Percentiles rank a stretch among this genome's conserved stretches.
Conservation (phyloP, 257 asterid genomes). For the Parsonsia alboflavescens region DNA sequence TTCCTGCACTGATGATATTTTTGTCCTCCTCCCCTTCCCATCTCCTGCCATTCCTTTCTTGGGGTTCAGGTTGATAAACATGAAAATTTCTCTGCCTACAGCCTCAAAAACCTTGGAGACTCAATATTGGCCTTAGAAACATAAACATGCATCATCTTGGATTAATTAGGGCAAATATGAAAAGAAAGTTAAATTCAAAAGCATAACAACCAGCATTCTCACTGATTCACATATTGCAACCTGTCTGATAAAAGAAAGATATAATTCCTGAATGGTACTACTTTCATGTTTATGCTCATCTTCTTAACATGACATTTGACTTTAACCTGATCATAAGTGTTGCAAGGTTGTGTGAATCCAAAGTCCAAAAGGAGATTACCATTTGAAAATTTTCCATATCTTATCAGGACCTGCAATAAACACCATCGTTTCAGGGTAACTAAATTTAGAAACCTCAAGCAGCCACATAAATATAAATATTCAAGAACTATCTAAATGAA, state of each 20-base stretch:
- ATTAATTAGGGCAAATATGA: neutral
- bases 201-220: neutral
- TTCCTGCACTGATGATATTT: neutral
- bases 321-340: slow-evolving; percentile 55
- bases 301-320: neutral
- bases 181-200: neutral
- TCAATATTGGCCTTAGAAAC: neutral
- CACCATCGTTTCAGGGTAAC: neutral
- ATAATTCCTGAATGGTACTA: neutral
- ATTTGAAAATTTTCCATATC: slow-evolving; percentile 71
- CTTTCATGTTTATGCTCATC: neutral
- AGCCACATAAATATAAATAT: neutral
- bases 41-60: slow-evolving; percentile 1
- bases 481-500: neutral
- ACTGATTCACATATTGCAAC: neutral
- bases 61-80: neutral
- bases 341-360: slow-evolving; percentile 64
- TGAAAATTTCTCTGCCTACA: neutral
- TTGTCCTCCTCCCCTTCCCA: neutral
- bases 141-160: no score
- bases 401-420: slow-evolving; percentile 48
- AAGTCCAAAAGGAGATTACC: slow-evolving; percentile 71
- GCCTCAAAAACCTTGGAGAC: neutral
- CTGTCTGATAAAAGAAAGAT: neutral
- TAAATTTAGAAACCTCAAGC: neutral